These are phyloP conservation scores for Diutina sp. DNA, from an alignment of 1,139 yeast species.

Conservation along the genomic window DNA sequence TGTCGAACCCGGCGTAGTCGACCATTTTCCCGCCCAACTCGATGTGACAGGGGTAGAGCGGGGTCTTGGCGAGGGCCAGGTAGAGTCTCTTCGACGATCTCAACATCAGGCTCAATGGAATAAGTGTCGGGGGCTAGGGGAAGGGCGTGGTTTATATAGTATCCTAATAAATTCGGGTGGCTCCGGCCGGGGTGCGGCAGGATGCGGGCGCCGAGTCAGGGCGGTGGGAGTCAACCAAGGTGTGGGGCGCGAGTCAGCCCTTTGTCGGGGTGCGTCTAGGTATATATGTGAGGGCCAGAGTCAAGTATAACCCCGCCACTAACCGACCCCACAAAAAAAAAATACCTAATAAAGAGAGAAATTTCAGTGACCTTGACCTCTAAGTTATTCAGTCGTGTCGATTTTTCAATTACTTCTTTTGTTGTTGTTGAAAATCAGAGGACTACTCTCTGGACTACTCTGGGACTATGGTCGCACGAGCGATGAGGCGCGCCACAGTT, in stretches of 20 bases:
- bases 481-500: too few relatives aligned
- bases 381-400: too few relatives aligned
- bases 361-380: too few relatives aligned
- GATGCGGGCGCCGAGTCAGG: background rate
- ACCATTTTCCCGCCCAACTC: slow-evolving; percentile 82
- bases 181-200: background rate
- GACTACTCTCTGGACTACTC: too few relatives aligned
- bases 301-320: background rate
- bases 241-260: background rate
- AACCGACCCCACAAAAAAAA: background rate
- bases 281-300: too few relatives aligned
- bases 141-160: background rate
- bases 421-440: too few relatives aligned
- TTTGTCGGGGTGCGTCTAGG: too few relatives aligned
- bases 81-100: background rate
- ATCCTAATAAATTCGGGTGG: background rate
- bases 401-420: too few relatives aligned
- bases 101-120: background rate
- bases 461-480: too few relatives aligned
- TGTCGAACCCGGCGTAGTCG: slow-evolving; percentile 85
- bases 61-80: slow-evolving; percentile 30
- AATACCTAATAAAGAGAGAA: too few relatives aligned
- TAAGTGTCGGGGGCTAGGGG: background rate
- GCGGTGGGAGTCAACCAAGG: background rate
- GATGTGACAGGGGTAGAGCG: slow-evolving; percentile 70